A percentile compares a stretch with the other conserved stretches of the same genome.
These are phyloP conservation scores for Rhizophlyctis rosea DNA, from an alignment of 192 early-diverging fungal genomes.

Conservation along the genomic window DNA sequence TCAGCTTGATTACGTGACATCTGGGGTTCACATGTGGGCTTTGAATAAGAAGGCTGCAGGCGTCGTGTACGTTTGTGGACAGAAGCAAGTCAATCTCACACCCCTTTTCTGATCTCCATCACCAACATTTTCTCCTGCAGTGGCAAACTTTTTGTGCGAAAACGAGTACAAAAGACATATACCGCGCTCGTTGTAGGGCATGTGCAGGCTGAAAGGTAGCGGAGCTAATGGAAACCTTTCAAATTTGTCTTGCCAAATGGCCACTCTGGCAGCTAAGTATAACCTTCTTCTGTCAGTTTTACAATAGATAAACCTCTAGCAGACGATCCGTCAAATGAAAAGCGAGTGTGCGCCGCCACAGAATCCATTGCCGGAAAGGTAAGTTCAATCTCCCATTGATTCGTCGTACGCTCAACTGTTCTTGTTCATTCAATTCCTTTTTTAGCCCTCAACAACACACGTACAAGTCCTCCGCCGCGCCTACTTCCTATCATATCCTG, in stretches of 20 bases:
- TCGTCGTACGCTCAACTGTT: too few species aligned
- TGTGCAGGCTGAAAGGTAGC: constrained; percentile 27
- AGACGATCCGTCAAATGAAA: constrained; percentile 25
- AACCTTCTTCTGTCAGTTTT: too few species aligned
- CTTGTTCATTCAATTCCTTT: too few species aligned
- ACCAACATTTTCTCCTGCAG: background rate
- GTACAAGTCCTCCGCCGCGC: constrained; percentile 28
- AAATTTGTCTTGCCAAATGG: too few species aligned
- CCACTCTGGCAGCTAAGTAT: too few species aligned
- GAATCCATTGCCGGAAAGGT: constrained; percentile 14
- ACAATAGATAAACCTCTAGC: constrained; percentile 21
- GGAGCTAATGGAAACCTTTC: too few species aligned
- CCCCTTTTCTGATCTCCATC: background rate
- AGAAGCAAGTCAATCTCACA: too few species aligned
- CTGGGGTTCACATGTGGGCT: constrained; percentile 38
- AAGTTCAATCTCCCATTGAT: constrained; percentile 28
- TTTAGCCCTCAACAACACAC: too few species aligned
- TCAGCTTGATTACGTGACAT: constrained; percentile 43
- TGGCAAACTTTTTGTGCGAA: constrained; percentile 24
- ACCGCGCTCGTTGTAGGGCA: constrained; percentile 33
- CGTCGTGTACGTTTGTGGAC: too few species aligned
- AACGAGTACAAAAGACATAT: constrained; percentile 30
- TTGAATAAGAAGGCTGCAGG: constrained; percentile 24
- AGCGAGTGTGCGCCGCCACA: constrained; percentile 15
- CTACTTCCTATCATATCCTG: constrained; percentile 21